Conservation (phyloP, 2,329 filamentous ascomycete species). For the Botrytis squamosa region DNA sequence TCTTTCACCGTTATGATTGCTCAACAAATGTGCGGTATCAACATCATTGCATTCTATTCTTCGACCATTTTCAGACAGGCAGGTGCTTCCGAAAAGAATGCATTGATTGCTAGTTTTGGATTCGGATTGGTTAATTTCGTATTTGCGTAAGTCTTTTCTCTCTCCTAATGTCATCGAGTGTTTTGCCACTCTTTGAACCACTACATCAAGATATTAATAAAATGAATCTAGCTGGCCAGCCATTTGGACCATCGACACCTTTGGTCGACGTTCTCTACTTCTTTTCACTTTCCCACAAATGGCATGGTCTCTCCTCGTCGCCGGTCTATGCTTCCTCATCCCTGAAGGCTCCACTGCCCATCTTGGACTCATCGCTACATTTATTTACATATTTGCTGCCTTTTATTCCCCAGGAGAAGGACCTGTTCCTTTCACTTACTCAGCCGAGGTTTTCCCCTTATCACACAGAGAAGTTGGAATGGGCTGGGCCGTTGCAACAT, state of each 20-base stretch:
- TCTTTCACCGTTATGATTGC: conserved; percentile 73
- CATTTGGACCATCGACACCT: conserved; percentile 62
- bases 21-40: conserved; percentile 44
- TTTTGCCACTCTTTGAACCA: background rate
- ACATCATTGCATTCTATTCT: conserved; percentile 75
- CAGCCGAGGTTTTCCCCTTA: conserved; percentile 61
- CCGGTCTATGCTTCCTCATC: conserved; percentile 58
- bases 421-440: conserved; percentile 59
- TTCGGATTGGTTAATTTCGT: conserved; percentile 65
- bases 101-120: conserved; percentile 61
- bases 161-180: too few species aligned
- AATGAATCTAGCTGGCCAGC: conserved; percentile 61
- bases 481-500: conserved; percentile 60
- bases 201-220: conserved; percentile 36
- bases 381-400: conserved; percentile 62
- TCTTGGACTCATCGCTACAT: conserved; percentile 55
- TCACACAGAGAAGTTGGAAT: conserved; percentile 63
- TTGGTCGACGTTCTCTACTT: conserved; percentile 58
- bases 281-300: conserved; percentile 67
- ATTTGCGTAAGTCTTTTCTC: conserved; percentile 17
- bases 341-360: conserved; percentile 40
- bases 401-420: conserved; percentile 66
- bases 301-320: conserved; percentile 62
- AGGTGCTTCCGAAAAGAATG: conserved; percentile 53
- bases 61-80: conserved; percentile 60